Conservation (phyloP, 2,329 filamentous ascomycete species). For the Aspergillus tubingensis region DNA sequence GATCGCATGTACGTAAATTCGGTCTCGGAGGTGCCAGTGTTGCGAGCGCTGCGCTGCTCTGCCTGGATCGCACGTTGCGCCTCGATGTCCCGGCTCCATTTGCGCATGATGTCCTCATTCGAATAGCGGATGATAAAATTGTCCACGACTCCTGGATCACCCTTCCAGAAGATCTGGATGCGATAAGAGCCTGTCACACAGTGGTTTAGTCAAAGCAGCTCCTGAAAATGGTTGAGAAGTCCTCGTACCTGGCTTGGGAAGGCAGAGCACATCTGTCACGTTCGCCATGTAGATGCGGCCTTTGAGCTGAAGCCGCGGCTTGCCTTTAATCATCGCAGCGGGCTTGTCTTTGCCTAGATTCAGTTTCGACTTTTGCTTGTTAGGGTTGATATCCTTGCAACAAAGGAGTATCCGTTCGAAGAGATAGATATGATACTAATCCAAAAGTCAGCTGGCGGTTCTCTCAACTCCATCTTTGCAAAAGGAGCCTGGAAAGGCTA, state of each 20-base stretch:
- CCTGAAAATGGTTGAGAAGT: background rate
- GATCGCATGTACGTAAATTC: conserved; percentile 80
- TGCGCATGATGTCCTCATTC: conserved; percentile 89
- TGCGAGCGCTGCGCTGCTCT: conserved; percentile 54
- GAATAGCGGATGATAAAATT: conserved; percentile 94
- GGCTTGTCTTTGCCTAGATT: conserved; percentile 69
- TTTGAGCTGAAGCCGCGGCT: conserved; percentile 81
- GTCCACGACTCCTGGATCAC: conserved; percentile 90
- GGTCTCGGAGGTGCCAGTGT: conserved; percentile 60
- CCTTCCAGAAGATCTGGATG: conserved; percentile 98
- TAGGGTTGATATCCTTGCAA: conserved; percentile 90
- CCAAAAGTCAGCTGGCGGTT: conserved; percentile 18
- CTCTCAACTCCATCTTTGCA: no score
- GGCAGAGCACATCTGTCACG: conserved; percentile 87
- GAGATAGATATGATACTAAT: conserved; percentile 92
- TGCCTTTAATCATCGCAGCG: conserved; percentile 69
- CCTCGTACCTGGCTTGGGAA: conserved; percentile 80
- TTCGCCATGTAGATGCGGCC: conserved; percentile 99
- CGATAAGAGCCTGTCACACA: conserved; percentile 74
- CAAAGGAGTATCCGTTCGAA: conserved; percentile 95
- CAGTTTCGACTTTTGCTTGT: conserved; percentile 72
- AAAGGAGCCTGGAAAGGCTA: conserved; percentile 27
- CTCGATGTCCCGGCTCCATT: conserved; percentile 82
- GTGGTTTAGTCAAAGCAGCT: background rate
- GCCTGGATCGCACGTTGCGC: conserved; percentile 66